Evolutionary conservation across 2,329 filamentous ascomycete species (phyloP).

Genomic region (Stemphylium vesicarium): DNA sequence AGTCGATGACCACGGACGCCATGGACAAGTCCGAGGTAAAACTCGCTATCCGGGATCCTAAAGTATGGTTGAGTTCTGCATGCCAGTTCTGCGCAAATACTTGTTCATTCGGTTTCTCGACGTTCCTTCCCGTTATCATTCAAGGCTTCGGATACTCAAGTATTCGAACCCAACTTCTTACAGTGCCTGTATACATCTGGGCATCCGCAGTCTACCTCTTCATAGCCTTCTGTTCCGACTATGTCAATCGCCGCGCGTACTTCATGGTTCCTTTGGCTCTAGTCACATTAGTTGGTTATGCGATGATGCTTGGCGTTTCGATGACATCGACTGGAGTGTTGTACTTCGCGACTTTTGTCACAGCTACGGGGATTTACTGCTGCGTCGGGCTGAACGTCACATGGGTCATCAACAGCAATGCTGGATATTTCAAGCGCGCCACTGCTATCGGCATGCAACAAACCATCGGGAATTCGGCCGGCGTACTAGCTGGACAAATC

Average conservation of each 20-base stretch:
- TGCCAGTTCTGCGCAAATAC: slow-evolving; percentile 52
- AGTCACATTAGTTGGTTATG: slow-evolving; percentile 56
- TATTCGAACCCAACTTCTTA: slow-evolving; percentile 31
- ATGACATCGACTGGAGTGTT: slow-evolving; percentile 45
- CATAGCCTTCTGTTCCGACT: slow-evolving; percentile 29
- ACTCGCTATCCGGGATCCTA: slow-evolving; percentile 70
- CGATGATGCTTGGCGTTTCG: slow-evolving; percentile 48
- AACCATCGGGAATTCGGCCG: slow-evolving; percentile 58
- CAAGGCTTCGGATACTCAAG: slow-evolving; percentile 27
- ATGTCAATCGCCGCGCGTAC: slow-evolving; percentile 25
- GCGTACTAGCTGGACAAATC: slow-evolving; percentile 57
- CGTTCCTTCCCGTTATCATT: slow-evolving; percentile 35
- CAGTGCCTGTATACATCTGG: slow-evolving; percentile 35
- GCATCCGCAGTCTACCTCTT: slow-evolving; percentile 26
- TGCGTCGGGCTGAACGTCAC: slow-evolving; percentile 61
- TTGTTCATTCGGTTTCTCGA: slow-evolving; percentile 24
- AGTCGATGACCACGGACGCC: slow-evolving; percentile 78
- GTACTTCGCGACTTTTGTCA: slow-evolving; percentile 59
- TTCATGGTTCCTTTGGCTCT: slow-evolving; percentile 26
- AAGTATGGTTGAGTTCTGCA: slow-evolving; percentile 59
- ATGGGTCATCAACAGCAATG: slow-evolving; percentile 61
- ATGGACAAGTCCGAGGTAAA: slow-evolving; percentile 88
- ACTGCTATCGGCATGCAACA: slow-evolving; percentile 16
- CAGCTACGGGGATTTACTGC: slow-evolving; percentile 60
- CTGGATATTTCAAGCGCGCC: slow-evolving; percentile 23